These are phyloP conservation scores for Streptanthus diversifolius DNA, from an alignment of 345 rosid genomes.

Conservation along the genomic window DNA sequence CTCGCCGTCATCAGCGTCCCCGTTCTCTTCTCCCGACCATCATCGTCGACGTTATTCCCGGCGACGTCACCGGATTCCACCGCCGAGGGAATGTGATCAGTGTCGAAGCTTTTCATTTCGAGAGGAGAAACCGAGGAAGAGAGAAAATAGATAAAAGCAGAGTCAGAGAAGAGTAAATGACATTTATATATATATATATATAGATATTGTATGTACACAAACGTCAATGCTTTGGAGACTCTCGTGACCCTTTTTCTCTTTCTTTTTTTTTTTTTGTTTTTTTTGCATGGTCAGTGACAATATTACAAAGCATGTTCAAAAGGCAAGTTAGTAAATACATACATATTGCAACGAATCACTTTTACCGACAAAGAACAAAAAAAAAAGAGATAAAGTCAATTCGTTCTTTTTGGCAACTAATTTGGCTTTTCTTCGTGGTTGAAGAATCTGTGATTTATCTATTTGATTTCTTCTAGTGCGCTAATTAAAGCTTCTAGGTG, in stretches of 20 bases:
- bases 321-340: not conserved
- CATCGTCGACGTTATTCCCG: constrained; percentile 58
- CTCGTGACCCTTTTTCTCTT: not conserved
- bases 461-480: no score
- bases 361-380: not conserved
- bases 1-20: constrained; percentile 49
- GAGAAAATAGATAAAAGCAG: not conserved
- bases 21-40: constrained; percentile 60
- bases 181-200: not conserved
- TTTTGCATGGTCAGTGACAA: not conserved
- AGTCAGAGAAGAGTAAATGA: not conserved
- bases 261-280: no score
- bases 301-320: not conserved
- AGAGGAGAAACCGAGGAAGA: not conserved
- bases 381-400: not conserved
- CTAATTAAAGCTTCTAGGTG: no score
- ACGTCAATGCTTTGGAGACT: not conserved
- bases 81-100: not conserved
- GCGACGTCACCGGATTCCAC: not conserved
- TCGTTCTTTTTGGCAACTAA: not conserved
- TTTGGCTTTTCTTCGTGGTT: no score
- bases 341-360: not conserved
- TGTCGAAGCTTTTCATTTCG: not conserved
- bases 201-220: not conserved
- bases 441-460: no score